Evolutionary conservation across 768 basidiomycete genomes (phyloP).

Genomic region (Dioszegia crocea): DNA sequence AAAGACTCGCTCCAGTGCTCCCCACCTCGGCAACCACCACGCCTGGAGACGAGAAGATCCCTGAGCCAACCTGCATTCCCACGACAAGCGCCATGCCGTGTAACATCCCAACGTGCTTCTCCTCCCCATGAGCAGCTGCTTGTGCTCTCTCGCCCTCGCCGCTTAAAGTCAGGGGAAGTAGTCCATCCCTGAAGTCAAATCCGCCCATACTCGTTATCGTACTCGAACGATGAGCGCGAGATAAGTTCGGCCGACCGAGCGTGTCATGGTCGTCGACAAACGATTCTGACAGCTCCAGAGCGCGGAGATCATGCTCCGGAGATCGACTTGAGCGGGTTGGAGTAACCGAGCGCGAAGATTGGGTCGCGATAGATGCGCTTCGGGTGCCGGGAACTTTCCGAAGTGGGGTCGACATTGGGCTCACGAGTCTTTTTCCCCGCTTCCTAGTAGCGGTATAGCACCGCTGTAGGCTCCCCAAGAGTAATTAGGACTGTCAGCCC

Average conservation of each 20-base stretch:
- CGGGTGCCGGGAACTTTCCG: constrained; percentile 32
- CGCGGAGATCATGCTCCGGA: constrained; percentile 70
- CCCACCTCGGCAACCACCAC: constrained; percentile 83
- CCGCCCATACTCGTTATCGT: constrained; percentile 38
- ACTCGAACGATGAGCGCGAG: constrained; percentile 19
- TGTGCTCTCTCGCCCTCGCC: constrained; percentile 60
- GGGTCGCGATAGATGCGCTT: background rate
- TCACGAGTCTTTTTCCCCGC: too few species aligned
- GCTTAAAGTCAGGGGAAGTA: constrained; percentile 72
- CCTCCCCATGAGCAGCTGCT: constrained; percentile 54
- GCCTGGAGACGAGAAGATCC: constrained; percentile 92
- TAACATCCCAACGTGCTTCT: constrained; percentile 70
- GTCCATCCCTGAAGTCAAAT: constrained; percentile 72
- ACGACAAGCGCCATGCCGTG: constrained; percentile 83
- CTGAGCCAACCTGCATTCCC: constrained; percentile 82
- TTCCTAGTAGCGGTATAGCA: too few species aligned
- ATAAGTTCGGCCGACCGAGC: background rate
- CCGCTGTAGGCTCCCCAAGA: too few species aligned
- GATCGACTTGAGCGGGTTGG: constrained; percentile 50
- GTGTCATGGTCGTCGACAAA: constrained; percentile 47
- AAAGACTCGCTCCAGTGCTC: constrained; percentile 81
- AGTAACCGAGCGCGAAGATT: constrained; percentile 11
- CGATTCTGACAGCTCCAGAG: constrained; percentile 71
- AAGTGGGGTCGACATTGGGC: constrained; percentile 14
- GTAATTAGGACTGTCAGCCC: too few species aligned